These are phyloP conservation scores for Huntiella bhutanensis DNA, from an alignment of 2,329 filamentous ascomycete species.

Conservation along the genomic window DNA sequence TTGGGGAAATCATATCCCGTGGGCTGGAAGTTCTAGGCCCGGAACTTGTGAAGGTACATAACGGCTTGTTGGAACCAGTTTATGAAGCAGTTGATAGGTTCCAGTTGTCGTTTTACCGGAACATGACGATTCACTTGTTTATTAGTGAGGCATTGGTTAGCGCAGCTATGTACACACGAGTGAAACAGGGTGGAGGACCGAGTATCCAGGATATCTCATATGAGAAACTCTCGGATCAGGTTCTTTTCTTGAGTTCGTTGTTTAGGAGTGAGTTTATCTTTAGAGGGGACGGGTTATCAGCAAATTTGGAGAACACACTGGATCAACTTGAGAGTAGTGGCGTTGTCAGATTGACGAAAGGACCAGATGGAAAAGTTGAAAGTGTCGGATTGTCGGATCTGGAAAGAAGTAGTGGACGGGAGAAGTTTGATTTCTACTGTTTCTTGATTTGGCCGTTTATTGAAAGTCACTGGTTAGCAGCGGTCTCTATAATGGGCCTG, in stretches of 20 bases:
- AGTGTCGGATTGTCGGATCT: conserved; percentile 55
- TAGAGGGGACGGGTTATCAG: conserved; percentile 60
- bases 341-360: conserved; percentile 41
- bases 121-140: conserved; percentile 98
- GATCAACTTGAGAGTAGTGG: conserved; percentile 57
- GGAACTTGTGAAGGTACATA: conserved; percentile 63
- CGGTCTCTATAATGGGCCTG: conserved; percentile 71
- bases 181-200: conserved; percentile 80
- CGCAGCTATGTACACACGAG: conserved; percentile 71
- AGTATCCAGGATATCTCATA: conserved; percentile 63
- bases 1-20: conserved; percentile 67
- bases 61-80: conserved; percentile 70
- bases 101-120: conserved; percentile 93
- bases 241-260: conserved; percentile 76
- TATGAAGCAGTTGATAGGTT: conserved; percentile 92
- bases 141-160: conserved; percentile 84
- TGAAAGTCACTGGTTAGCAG: conserved; percentile 81
- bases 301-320: conserved; percentile 68
- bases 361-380: conserved; percentile 28
- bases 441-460: conserved; percentile 98
- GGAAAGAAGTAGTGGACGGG: conserved; percentile 61
- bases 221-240: conserved; percentile 53
- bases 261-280: conserved; percentile 98
- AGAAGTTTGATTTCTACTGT: conserved; percentile 98
- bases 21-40: conserved; percentile 83